Base-by-base conservation (phyloP, 2,329 filamentous ascomycete genomes). In the Fusarium tanahbumbuense region DNA sequence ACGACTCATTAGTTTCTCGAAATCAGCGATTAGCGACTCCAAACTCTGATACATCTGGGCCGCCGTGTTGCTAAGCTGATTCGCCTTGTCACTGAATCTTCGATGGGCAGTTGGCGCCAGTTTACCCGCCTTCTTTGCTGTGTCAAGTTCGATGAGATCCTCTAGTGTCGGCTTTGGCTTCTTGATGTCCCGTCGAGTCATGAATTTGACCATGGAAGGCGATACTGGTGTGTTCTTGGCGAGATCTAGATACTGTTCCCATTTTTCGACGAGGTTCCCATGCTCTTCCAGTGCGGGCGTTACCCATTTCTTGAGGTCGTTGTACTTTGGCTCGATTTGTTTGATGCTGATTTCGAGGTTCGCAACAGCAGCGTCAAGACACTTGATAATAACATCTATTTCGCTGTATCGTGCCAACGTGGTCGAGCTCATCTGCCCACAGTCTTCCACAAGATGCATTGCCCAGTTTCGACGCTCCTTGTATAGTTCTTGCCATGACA, bases 401-500 rank as follows among this genome's bases (percentile, higher is more conserved):
- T 94, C 92, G 55, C 85, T 84, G 76, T 93, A 92, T 70, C 92
- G 87, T 59, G 90, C 86, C 74, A 88, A 85, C 22, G 89, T 86
- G 67, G 85, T 81, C 55, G 84, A 82, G 54, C 90, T 88, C 83
- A 93, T 91, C 52, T 83, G 83, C 52, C 84, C 84, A 73, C 93
- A 95, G 71, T 91, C 89, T 27, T 91, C 88, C 9, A 91, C 86
- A 34, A 97, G 82, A 41, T 85, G 85, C 56, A 90, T 82, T 0
- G 94, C 92, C 96, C 96, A 99, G 72, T 87, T 86, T 74, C 91
- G 89, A 63, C 96, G 90, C 62, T 90, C 87, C 78, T 91, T 91
- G 83, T 96, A 98, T 23, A 98, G 85, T 46, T 90, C 88, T 78
- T 93, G 92, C 95, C 96, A 99, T 88, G 94, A 91, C 75, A 91